Percentiles rank a stretch among this genome's conserved stretches.
Conservation (phyloP, 495 filamentous ascomycete genomes). For the Neurospora cerealis region DNA sequence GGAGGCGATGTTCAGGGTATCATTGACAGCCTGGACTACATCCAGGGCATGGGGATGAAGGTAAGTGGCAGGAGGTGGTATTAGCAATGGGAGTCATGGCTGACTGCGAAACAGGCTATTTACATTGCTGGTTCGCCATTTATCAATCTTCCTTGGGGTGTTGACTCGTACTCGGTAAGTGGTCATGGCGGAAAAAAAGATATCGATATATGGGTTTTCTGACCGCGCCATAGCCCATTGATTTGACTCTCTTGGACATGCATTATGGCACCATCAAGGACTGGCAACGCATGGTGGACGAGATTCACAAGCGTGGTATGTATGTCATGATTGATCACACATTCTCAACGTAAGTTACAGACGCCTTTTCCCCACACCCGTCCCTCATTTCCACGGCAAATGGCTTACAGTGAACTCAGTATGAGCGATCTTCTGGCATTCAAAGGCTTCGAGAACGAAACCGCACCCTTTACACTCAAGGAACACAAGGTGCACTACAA, state of each 20-base stretch:
- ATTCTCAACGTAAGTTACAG: slow-evolving; percentile 40
- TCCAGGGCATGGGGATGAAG: slow-evolving; percentile 64
- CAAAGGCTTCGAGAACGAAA: slow-evolving; percentile 46
- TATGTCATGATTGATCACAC: slow-evolving; percentile 68
- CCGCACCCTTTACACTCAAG: slow-evolving; percentile 40
- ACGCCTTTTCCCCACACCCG: not conserved
- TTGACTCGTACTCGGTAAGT: slow-evolving; percentile 46
- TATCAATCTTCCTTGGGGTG: slow-evolving; percentile 27
- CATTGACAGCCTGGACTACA: slow-evolving; percentile 57
- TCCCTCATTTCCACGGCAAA: not conserved
- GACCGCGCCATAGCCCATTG: slow-evolving; percentile 32
- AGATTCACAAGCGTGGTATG: slow-evolving; percentile 61
- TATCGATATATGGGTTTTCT: slow-evolving; percentile 1
- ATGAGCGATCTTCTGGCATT: slow-evolving; percentile 51
- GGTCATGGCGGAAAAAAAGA: not conserved
- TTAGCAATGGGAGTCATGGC: not conserved
- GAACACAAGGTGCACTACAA: slow-evolving; percentile 51
- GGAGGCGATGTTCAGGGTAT: slow-evolving; percentile 60
- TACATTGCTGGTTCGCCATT: slow-evolving; percentile 55
- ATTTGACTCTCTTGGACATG: slow-evolving; percentile 41
- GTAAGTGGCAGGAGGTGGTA: slow-evolving; percentile 1
- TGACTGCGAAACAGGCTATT: slow-evolving; percentile 37
- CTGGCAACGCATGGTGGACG: slow-evolving; percentile 54
- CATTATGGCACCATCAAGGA: slow-evolving; percentile 34
- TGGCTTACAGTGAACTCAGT: slow-evolving; percentile 8